phyloP scores from a whole-genome alignment of 805 yeast species.

The Diddensiella caesifluorescens region DNA sequence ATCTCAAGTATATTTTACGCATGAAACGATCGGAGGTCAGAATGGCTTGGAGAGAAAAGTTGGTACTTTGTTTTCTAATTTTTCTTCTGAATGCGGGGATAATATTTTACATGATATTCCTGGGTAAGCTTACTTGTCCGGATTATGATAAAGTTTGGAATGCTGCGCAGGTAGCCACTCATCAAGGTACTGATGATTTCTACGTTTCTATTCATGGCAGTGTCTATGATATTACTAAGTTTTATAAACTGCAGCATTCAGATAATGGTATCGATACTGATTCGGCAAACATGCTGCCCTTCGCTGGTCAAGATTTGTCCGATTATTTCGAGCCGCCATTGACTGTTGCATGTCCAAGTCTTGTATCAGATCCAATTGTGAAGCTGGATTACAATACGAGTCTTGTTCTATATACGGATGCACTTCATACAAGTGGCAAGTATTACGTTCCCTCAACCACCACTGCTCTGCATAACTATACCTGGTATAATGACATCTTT shows the following conservation, averaged over 20 bases:
- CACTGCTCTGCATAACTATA: constrained; percentile 32
- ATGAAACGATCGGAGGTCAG: constrained; percentile 39
- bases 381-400: constrained; percentile 31
- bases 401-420: constrained; percentile 24
- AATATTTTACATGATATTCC: constrained; percentile 39
- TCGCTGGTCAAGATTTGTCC: constrained; percentile 38
- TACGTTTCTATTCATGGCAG: constrained; percentile 37
- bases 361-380: constrained; percentile 32
- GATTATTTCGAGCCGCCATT: constrained; percentile 40
- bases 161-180: constrained; percentile 32
- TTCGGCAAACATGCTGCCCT: constrained; percentile 30
- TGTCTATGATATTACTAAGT: constrained; percentile 38
- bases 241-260: constrained; percentile 38
- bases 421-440: constrained; percentile 33
- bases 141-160: constrained; percentile 39
- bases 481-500: constrained; percentile 36
- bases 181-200: constrained; percentile 34
- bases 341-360: constrained; percentile 35
- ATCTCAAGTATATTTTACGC: constrained; percentile 31
- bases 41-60: constrained; percentile 40
- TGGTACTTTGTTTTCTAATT: constrained; percentile 34
- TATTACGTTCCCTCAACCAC: constrained; percentile 24
- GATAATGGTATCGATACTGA: constrained; percentile 35
- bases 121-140: constrained; percentile 37
- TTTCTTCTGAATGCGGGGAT: constrained; percentile 34